These are phyloP conservation scores for Chrysosporium keratinophilum DNA, from an alignment of 2,329 filamentous ascomycete genomes.

Conservation along the genomic window DNA sequence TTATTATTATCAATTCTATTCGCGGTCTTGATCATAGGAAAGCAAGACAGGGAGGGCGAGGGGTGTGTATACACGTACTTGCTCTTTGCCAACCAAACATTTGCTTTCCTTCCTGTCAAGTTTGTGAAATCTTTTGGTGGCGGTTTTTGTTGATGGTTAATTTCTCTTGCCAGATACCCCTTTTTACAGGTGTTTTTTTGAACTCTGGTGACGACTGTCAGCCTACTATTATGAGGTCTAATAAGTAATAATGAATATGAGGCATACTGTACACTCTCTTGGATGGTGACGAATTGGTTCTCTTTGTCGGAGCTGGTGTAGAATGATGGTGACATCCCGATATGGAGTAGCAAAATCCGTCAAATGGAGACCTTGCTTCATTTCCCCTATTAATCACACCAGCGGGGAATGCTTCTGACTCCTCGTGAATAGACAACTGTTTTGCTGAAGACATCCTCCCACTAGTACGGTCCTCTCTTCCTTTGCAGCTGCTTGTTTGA, in stretches of 20 bases:
- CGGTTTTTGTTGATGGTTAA: neutral
- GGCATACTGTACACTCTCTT: too few species aligned
- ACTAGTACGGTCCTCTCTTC: too few species aligned
- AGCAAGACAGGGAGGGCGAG: neutral
- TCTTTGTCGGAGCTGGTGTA: too few species aligned
- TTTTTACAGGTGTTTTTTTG: neutral
- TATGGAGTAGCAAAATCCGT: too few species aligned
- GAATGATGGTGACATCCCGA: too few species aligned
- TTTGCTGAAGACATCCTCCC: too few species aligned
- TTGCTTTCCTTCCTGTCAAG: neutral
- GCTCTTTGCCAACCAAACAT: neutral
- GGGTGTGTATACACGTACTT: neutral
- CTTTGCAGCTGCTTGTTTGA: too few species aligned
- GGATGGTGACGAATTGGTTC: too few species aligned
- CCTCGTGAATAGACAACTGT: too few species aligned
- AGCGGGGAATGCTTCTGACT: too few species aligned
- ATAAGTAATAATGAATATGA: constrained; percentile 10
- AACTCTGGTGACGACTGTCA: neutral
- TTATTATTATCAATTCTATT: neutral
- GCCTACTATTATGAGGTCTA: neutral
- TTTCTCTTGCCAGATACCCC: neutral
- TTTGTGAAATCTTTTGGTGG: neutral
- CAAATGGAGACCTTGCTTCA: too few species aligned
- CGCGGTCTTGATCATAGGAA: neutral
- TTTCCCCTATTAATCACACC: too few species aligned